Base-by-base conservation (phyloP, 176 grass and related monocot species). In the Secale cereale region DNA sequence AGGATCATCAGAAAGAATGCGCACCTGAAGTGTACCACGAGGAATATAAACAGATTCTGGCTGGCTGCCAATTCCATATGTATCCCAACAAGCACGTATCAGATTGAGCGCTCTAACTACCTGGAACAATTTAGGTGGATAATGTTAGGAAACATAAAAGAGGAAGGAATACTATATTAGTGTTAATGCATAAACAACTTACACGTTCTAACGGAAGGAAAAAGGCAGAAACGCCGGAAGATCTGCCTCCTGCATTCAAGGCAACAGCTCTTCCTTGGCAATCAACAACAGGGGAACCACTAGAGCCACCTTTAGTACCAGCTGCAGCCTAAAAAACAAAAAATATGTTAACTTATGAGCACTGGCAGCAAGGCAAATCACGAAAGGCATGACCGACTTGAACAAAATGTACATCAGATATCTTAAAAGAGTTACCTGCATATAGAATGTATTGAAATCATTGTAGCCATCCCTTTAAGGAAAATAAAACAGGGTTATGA, bases 401-500 rank as follows among this genome's bases (percentile, higher is more conserved):
- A 86, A 39, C 5, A 27, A 66, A 45, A 64, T 54, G 65, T 45
- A 56, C 14, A 22, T 64, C 69, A 22, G 46, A 59, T 36, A 73
- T 43, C 27, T 73, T 48, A 83, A 84, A 48, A 78, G 69, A 85
- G 70, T 77, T 76, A 95, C 96, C 96, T 98, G 96, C 90, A 98
- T 92, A 78, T 98, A 98, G 89, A 94, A 94, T 79, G 96, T 98
- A 78, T 98, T 98, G 93, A 98, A 98, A 85, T 98, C 96, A 57
- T 98, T 98, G 82, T 98, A 98, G 45, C 96, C 96, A 56, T 98
- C 91, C 91, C 96, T 98, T 86, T 13, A 40, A 82, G 83, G 64
- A 66, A 91, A 87, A 46, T 62, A 56, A 76, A 66, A 41, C 39
- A 41, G 10, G 10, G 14, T 84, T 45, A 85, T 33, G 77, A 71